Conservation (phyloP, 495 filamentous ascomycete genomes). For the Gamarada debralockiae region DNA sequence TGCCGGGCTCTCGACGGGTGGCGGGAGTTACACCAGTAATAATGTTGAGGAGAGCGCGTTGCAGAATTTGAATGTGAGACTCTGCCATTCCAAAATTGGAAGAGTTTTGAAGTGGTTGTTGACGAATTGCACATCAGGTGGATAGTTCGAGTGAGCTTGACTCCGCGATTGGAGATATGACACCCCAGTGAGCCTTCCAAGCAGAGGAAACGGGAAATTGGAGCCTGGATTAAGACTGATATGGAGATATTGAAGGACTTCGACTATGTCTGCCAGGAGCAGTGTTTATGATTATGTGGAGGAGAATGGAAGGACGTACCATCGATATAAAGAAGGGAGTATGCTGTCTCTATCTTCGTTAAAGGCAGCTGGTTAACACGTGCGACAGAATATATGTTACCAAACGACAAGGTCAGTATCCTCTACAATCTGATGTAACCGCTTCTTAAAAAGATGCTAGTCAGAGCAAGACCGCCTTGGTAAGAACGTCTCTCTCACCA, state of each 20-base stretch:
- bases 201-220: neutral
- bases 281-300: slow-evolving; percentile 7
- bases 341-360: neutral
- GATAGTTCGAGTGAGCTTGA: slow-evolving; percentile 28
- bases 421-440: neutral
- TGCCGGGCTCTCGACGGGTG: neutral
- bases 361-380: neutral
- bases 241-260: neutral
- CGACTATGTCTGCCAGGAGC: neutral
- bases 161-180: slow-evolving; percentile 17
- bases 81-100: neutral
- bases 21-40: neutral
- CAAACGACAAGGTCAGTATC: neutral
- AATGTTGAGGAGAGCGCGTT: neutral
- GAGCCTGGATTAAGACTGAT: neutral
- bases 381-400: neutral
- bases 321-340: neutral
- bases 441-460: neutral
- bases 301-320: slow-evolving; percentile 13
- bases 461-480: slow-evolving; percentile 3
- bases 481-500: neutral
- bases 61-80: neutral
- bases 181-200: neutral
- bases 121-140: neutral
- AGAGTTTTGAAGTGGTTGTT: neutral